Evolutionary conservation across 1,284 basidiomycete genomes (phyloP), one percentile per base, ranked within the genome.

Genomic region (Exobasidium cylindrosporum): DNA sequence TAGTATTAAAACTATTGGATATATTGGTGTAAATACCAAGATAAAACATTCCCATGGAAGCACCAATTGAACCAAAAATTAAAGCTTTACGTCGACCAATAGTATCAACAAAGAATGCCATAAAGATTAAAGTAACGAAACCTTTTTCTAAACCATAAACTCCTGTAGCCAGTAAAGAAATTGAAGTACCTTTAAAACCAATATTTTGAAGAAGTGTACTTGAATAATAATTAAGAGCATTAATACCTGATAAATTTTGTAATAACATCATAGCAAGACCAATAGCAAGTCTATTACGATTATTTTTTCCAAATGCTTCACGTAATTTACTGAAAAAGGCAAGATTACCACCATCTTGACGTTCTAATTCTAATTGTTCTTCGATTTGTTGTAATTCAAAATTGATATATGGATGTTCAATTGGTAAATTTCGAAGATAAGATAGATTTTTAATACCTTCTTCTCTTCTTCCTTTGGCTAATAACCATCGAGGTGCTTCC

Each of bases 91-190:
- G 81, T 28, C 88, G 84, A 30, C 88, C 88, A 26, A 87, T 69
- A 58, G 86, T 83, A 77, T 89, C 88, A 29, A 89, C 84, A 29
- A 81, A 57, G 65, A 78, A 63, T 61, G 77, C 69, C 58, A 77
- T 73, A 83, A 85, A 89, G 54, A 89, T 83, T 29, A 89, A 85
- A 1, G 87, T 86, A 6, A 87, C 87, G 62, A 89, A 86, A 0
- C 87, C 89, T 10, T 88, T 87, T 63, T 89, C 81, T 78, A 91
- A 86, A 53, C 90, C 90, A 61, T 91, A 90, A 10, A 91, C 86
- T 55, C 90, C 90, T 10, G 90, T 91, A 1, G 89, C 88, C 32
- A 91, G 83, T 1, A 90, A 83, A 35, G 83, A 84, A 0, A 87
- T 82, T 13, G 59, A 59, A 0, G 65, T 67, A 3, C 80, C 82